Evolutionary conservation across 176 grass and related monocot species (phyloP).

Genomic region (Olyra latifolia): DNA sequence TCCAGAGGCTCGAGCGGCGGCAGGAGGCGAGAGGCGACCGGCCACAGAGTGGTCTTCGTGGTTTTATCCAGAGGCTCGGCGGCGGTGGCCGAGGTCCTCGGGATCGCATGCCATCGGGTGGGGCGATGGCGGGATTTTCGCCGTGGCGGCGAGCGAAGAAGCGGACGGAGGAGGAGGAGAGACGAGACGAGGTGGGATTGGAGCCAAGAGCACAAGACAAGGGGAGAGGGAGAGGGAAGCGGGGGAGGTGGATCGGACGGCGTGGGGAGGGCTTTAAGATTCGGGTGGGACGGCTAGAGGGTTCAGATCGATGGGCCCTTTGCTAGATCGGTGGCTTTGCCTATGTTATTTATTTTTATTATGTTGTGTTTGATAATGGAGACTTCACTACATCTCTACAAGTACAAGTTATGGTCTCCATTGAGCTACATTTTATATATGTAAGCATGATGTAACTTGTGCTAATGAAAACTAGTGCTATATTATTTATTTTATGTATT

Average conservation of each 20-base stretch:
- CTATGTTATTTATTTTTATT: too few relatives aligned
- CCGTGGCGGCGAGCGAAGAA: conserved; percentile 40
- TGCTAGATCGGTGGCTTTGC: too few relatives aligned
- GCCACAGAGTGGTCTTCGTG: conserved; percentile 1
- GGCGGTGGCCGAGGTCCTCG: not conserved
- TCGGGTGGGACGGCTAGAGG: not conserved
- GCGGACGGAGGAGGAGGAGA: not conserved
- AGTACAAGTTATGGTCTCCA: too few relatives aligned
- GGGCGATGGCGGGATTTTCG: conserved; percentile 37
- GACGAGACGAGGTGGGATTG: conserved; percentile 9
- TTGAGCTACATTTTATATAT: too few relatives aligned
- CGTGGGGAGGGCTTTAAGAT: conserved; percentile 11
- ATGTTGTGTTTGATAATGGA: too few relatives aligned
- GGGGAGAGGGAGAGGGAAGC: not conserved
- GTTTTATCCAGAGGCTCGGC: conserved; percentile 35
- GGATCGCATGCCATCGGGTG: conserved; percentile 27
- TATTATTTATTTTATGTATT: too few relatives aligned
- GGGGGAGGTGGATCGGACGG: conserved; percentile 26
- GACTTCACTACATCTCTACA: too few relatives aligned
- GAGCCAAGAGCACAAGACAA: too few relatives aligned
- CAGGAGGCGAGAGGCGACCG: too few relatives aligned
- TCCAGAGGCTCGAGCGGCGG: too few relatives aligned
- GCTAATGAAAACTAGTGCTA: too few relatives aligned
- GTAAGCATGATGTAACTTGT: too few relatives aligned
- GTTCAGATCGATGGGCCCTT: not conserved